Conservation (phyloP, 495 filamentous ascomycete genomes). For the Aspergillus funiculosus region DNA sequence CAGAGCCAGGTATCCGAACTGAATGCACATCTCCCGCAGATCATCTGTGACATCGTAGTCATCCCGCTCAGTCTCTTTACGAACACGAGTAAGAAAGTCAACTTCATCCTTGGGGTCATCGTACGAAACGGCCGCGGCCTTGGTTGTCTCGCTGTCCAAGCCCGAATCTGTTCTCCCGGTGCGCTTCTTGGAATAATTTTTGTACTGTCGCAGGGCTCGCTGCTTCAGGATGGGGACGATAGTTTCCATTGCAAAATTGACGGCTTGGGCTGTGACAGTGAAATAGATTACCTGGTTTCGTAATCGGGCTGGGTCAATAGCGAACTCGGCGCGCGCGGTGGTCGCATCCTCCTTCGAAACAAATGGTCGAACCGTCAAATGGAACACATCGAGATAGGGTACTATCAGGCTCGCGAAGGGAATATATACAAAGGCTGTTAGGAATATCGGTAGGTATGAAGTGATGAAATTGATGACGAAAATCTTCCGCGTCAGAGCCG, state of each 20-base stretch:
- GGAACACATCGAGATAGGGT: constrained; percentile 85
- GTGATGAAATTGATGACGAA: constrained; percentile 98
- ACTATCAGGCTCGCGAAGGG: constrained; percentile 85
- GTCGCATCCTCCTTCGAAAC: constrained; percentile 62
- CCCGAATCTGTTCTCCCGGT: constrained; percentile 23
- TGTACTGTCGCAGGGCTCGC: constrained; percentile 63
- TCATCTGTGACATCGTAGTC: constrained; percentile 85
- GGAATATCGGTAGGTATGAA: constrained; percentile 84
- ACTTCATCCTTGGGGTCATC: constrained; percentile 65
- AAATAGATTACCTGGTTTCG: constrained; percentile 95
- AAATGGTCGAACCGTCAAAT: constrained; percentile 67
- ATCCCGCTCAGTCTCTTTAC: constrained; percentile 78
- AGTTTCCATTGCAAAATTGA: constrained; percentile 80
- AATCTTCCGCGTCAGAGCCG: constrained; percentile 78
- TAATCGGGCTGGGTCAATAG: constrained; percentile 77
- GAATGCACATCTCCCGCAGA: constrained; percentile 90
- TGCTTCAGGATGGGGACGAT: constrained; percentile 83
- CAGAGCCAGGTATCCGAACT: constrained; percentile 89
- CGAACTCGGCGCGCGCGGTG: constrained; percentile 57
- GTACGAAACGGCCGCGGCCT: constrained; percentile 18
- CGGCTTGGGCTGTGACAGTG: constrained; percentile 89
- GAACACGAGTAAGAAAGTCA: constrained; percentile 70
- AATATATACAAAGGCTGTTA: constrained; percentile 95
- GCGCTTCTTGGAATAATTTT: constrained; percentile 45
- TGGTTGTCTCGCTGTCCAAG: constrained; percentile 21